Percentiles rank a stretch among this genome's conserved stretches.
phyloP scores from a whole-genome alignment of 805 yeast genomes.

The Metschnikowia gelsemii region DNA sequence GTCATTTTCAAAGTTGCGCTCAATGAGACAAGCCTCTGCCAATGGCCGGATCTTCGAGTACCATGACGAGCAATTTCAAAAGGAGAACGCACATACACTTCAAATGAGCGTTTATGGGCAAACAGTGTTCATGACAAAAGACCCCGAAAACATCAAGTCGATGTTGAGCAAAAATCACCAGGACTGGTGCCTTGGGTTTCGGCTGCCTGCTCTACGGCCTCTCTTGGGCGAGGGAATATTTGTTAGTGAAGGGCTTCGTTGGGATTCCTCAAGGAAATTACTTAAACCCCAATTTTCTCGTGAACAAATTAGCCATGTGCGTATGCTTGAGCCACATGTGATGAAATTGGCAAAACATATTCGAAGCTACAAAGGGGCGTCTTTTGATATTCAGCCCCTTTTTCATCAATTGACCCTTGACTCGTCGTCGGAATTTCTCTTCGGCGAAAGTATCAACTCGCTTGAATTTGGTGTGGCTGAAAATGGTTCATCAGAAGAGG shows the following conservation, averaged over 20 bases:
- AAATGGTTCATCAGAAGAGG: neutral
- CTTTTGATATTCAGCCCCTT: conserved; percentile 15
- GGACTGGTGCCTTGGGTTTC: conserved; percentile 12
- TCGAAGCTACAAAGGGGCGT: neutral
- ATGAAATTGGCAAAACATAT: conserved; percentile 5
- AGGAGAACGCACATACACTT: conserved; percentile 8
- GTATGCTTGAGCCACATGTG: conserved; percentile 14
- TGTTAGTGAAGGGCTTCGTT: conserved; percentile 12
- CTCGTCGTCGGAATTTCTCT: conserved; percentile 42
- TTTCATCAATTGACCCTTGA: conserved; percentile 33
- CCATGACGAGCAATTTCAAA: conserved; percentile 3
- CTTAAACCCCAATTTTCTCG: conserved; percentile 17
- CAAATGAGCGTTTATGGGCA: conserved; percentile 1
- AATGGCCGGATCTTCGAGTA: conserved; percentile 11
- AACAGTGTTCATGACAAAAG: conserved; percentile 6
- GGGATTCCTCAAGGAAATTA: conserved; percentile 13
- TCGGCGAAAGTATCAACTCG: conserved; percentile 30
- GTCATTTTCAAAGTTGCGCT: neutral
- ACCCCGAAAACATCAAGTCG: conserved; percentile 13
- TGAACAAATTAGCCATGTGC: conserved; percentile 16
- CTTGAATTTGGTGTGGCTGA: neutral
- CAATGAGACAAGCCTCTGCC: conserved; percentile 1
- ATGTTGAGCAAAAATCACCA: conserved; percentile 10
- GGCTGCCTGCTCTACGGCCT: conserved; percentile 12
- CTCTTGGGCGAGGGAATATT: conserved; percentile 16